Base-by-base conservation (phyloP, 306 rosid species). In the Erythrophleum fordii region DNA sequence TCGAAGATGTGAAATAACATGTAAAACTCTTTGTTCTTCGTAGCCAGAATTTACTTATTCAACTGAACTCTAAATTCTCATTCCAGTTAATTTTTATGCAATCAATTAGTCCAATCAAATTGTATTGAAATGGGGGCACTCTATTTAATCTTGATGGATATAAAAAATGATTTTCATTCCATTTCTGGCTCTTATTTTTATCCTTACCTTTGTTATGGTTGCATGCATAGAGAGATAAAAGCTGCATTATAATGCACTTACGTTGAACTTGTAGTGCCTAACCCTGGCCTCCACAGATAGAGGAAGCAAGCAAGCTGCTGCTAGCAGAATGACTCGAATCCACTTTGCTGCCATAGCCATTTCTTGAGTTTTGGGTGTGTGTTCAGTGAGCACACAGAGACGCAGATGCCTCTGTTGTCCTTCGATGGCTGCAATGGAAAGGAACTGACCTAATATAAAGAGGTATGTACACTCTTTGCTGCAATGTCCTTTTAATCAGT, bases 401-500 rank as follows among this genome's bases (percentile, higher is more conserved):
- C n/a, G 46, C 31, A 46, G 25, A 73, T 65, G 22, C 56, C 20
- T 20, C 31, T 56, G 52, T 53, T 46, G n/a, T 51, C 14, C 12
- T 76, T 26, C 18, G 23, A 18, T 46, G 22, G 35, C 28, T 28
- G 77, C 37, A 13, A 11, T 72, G 69, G 34, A 44, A 60, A 26
- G 56, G n/a, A 23, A 12, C 67, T 39, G 83, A 79, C 28, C 53
- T 68, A 42, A 68, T 69, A 69, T 87, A 87, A 53, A 85, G 62
- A 76, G 49, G 10, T 0, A n/a, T 16, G 53, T 41, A 41, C 5
- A 28, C 86, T 61, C 81, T 53, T 79, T 53, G 92, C 51, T 88
- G 82, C 88, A 73, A 39, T 34, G 88, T 86, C 92, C 85, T 84
- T 86, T 88, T 67, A 28, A 41, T 76, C 37, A 81, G 89, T 85